These are phyloP conservation scores for Spinacia oleracea DNA, from an alignment of 179 eudicot species.

Conservation along the genomic window DNA sequence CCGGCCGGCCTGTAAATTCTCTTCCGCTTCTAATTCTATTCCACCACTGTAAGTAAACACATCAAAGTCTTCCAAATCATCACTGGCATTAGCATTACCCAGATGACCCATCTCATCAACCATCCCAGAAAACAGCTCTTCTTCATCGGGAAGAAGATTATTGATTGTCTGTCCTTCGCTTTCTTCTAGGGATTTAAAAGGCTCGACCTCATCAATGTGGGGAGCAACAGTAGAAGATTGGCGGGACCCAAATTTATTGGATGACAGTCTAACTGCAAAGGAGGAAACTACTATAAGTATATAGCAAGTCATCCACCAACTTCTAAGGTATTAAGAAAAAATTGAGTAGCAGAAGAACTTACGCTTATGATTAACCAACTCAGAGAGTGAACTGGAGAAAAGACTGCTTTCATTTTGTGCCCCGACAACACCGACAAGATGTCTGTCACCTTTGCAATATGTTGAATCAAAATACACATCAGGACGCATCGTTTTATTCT, in stretches of 20 bases:
- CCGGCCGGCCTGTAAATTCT: conserved; percentile 26
- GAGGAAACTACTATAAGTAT: conserved; percentile 10
- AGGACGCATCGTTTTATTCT: conserved; percentile 31
- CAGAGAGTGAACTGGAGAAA: conserved; percentile 53
- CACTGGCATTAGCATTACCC: conserved; percentile 32
- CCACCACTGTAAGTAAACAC: conserved; percentile 65
- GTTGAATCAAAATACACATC: conserved; percentile 36
- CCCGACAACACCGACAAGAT: conserved; percentile 36
- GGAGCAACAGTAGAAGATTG: conserved; percentile 33
- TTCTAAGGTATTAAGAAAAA: not conserved
- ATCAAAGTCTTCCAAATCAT: conserved; percentile 62
- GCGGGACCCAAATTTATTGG: conserved; percentile 33
- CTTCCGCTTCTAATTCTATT: conserved; percentile 59
- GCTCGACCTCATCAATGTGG: conserved; percentile 32
- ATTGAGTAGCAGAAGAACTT: conserved; percentile 18
- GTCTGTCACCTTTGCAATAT: conserved; percentile 24
- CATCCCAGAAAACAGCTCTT: conserved; percentile 65
- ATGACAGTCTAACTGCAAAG: conserved; percentile 45
- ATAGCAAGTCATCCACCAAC: not conserved
- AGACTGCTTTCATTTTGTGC: conserved; percentile 46
- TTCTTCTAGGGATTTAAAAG: conserved; percentile 39
- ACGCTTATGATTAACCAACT: conserved; percentile 43
- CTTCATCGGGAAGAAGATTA: conserved; percentile 71
- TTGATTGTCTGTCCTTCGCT: conserved; percentile 47
- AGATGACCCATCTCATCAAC: conserved; percentile 43